Evolutionary conservation across 345 rosid species (phyloP).

Genomic region (rapeseed (Brassica napus)): Da-Ae NC_063436.1:21328001-21328500

Average conservation of each 20-base stretch:
- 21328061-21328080: slow-evolving; percentile 1
- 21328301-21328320: not conserved
- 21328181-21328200: not conserved
- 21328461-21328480: not conserved
- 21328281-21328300: not conserved
- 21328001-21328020: not conserved
- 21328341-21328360: not conserved
- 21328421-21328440: not conserved
- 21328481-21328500: not conserved
- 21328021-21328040: not conserved
- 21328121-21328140: not conserved
- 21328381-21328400: not conserved
- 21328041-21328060: not conserved
- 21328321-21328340: not conserved
- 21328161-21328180: not conserved
- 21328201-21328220: not conserved
- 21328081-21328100: not conserved
- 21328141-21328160: slow-evolving; percentile 1
- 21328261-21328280: not conserved
- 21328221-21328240: not conserved
- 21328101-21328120: not conserved
- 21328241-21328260: not conserved
- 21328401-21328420: not conserved
- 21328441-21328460: not conserved
- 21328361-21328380: not conserved